A percentile compares a stretch with the other conserved stretches of the same genome.
Evolutionary conservation across 2,329 filamentous ascomycete species (phyloP).

Genomic region (Phialophora verrucosa): DNA sequence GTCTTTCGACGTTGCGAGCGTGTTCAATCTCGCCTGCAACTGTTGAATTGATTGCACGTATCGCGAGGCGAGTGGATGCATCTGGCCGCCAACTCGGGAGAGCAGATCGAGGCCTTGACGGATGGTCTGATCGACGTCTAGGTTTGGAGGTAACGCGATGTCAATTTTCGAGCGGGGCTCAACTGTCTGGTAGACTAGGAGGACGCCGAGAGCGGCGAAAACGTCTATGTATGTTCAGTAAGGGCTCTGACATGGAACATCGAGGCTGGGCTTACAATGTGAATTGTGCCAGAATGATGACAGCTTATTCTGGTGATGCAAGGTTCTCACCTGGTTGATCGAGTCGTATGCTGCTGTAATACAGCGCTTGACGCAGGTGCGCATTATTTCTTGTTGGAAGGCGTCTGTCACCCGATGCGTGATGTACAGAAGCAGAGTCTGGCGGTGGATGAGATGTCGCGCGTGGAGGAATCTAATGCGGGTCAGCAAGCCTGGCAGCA

Average conservation of each 20-base stretch:
- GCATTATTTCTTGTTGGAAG: constrained; percentile 16
- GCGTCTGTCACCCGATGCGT: constrained; percentile 6
- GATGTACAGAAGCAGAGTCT: constrained; percentile 12
- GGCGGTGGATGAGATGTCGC: constrained; percentile 11
- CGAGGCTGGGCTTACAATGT: constrained; percentile 3
- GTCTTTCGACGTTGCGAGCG: background rate
- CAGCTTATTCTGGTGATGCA: constrained; percentile 15
- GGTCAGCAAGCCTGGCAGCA: background rate
- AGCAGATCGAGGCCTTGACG: constrained; percentile 8
- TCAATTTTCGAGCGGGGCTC: constrained; percentile 7
- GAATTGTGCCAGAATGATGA: constrained; percentile 17
- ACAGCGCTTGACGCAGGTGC: constrained; percentile 14
- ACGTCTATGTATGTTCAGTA: constrained; percentile 7
- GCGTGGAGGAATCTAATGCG: constrained; percentile 10
- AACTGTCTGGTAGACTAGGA: constrained; percentile 9
- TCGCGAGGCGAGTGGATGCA: constrained; percentile 16
- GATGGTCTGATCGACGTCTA: constrained; percentile 13
- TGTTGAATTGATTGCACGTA: constrained; percentile 17
- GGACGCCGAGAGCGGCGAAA: constrained; percentile 11
- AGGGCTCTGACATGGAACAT: background rate
- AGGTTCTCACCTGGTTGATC: constrained; percentile 11
- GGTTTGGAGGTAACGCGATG: constrained; percentile 4
- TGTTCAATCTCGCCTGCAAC: constrained; percentile 5
- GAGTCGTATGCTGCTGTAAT: constrained; percentile 12
- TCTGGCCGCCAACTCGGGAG: constrained; percentile 10